Evolutionary conservation across 73 alveolate species (phyloP).

Genomic region (Paraurostyla sp.): DNA sequence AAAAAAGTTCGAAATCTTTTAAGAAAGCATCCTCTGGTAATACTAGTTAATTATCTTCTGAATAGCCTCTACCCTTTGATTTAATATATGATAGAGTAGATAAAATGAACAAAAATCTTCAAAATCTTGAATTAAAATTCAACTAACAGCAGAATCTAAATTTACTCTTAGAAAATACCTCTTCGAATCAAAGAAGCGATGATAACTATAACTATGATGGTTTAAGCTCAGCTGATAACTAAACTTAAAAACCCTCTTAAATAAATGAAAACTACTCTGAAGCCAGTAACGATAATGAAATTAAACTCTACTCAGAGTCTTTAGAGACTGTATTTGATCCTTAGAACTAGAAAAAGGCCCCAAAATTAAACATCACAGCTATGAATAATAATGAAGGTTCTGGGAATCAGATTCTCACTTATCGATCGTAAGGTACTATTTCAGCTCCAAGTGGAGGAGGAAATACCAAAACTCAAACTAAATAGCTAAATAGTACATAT

Average conservation of each 20-base stretch:
- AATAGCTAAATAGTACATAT: background rate
- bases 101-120: background rate
- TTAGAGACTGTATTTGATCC: constrained; percentile 20
- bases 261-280: too few relatives aligned
- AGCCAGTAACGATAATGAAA: too few relatives aligned
- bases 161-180: background rate
- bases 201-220: constrained; percentile 38
- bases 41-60: background rate
- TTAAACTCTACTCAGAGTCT: constrained; percentile 22
- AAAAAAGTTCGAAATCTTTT: background rate
- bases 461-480: background rate
- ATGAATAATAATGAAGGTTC: background rate
- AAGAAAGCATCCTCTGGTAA: background rate
- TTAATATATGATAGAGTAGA: constrained; percentile 21
- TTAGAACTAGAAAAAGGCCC: background rate
- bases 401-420: constrained; percentile 2
- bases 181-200: constrained; percentile 21
- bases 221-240: constrained; percentile 27
- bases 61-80: background rate
- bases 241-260: too few relatives aligned
- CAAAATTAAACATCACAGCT: background rate
- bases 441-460: constrained; percentile 16
- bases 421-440: constrained; percentile 27
- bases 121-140: constrained; percentile 6
- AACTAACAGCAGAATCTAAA: background rate